Percentiles rank a stretch among this genome's conserved stretches.
phyloP scores from a whole-genome alignment of 176 grass and related monocot genomes.

The Echinochloa phyllopogon region DNA sequence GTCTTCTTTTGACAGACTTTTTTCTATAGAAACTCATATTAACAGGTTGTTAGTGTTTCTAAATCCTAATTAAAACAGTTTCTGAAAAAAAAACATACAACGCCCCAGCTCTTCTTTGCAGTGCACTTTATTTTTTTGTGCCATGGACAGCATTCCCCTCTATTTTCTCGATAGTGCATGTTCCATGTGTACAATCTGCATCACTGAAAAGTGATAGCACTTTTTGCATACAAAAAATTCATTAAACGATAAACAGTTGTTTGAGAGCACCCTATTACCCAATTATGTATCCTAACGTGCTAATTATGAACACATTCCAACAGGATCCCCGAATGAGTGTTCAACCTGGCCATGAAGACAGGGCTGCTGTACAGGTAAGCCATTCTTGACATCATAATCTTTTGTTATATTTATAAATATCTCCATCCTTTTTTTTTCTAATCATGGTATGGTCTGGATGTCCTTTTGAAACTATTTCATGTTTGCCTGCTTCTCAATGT shows the following conservation, averaged over 20 bases:
- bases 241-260: neutral
- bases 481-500: constrained; percentile 33
- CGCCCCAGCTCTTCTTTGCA: neutral
- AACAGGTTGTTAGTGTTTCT: neutral
- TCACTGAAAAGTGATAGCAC: neutral
- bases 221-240: neutral
- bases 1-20: constrained; percentile 24
- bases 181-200: neutral
- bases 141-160: neutral
- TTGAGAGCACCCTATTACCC: constrained; percentile 7
- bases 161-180: constrained; percentile 16
- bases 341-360: constrained; percentile 67
- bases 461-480: neutral
- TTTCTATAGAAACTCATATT: constrained; percentile 31
- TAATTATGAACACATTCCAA: neutral
- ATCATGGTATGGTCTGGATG: neutral
- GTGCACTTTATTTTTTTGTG: neutral
- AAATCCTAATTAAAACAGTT: neutral
- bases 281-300: constrained; percentile 22
- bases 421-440: neutral
- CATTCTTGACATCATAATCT: constrained; percentile 23
- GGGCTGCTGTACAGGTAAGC: constrained; percentile 63
- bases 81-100: neutral
- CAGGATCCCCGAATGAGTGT: constrained; percentile 72
- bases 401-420: constrained; percentile 28